These are phyloP conservation scores for Effrenium voratum DNA, from an alignment of 73 alveolate species.

Conservation along the genomic window DNA sequence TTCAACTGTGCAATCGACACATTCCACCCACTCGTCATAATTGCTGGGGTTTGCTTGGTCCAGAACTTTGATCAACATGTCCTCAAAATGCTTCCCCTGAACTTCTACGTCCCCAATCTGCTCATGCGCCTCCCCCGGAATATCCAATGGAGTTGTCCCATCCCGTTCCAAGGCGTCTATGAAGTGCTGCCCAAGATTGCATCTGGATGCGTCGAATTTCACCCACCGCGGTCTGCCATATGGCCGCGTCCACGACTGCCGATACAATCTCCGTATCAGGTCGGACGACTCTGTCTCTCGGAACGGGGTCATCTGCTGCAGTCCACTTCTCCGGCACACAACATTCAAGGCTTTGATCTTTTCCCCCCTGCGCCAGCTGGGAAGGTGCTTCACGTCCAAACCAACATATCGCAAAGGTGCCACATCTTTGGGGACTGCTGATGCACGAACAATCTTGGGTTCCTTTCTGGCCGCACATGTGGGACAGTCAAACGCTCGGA, in stretches of 20 bases:
- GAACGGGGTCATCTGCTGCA: slow-evolving; percentile 7
- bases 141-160: neutral
- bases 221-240: neutral
- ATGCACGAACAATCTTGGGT: neutral
- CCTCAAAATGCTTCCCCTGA: slow-evolving; percentile 14
- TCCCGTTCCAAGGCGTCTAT: neutral
- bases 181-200: slow-evolving; percentile 26
- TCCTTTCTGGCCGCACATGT: neutral
- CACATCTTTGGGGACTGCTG: neutral
- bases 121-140: slow-evolving; percentile 17
- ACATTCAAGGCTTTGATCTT: neutral
- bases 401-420: slow-evolving; percentile 4
- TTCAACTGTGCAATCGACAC: neutral
- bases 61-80: neutral
- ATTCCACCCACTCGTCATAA: neutral
- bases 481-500: neutral
- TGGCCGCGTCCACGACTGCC: neutral
- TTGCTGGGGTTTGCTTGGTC: neutral
- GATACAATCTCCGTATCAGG: neutral
- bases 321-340: neutral
- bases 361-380: neutral
- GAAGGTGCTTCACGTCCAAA: neutral
- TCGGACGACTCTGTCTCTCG: neutral
- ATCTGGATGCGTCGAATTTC: slow-evolving; percentile 18
- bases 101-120: slow-evolving; percentile 11